phyloP scores from a whole-genome alignment of 2,329 filamentous ascomycete species.

The Aspergillus piperis region DNA sequence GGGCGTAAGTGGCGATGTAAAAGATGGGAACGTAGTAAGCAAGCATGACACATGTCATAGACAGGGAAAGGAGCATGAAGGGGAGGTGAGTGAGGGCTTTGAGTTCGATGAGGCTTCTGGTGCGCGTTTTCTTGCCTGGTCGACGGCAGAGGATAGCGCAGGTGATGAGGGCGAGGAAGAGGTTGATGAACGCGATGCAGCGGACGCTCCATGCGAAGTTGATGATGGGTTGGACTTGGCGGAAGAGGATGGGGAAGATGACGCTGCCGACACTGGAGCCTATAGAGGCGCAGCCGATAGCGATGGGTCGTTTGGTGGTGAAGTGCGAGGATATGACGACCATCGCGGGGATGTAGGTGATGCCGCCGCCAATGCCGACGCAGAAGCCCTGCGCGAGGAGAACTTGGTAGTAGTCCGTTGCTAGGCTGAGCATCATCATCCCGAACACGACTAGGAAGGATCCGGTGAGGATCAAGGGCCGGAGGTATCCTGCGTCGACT shows the following conservation, averaged over 20 bases:
- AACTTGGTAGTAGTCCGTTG: constrained; percentile 36
- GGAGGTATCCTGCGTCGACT: constrained; percentile 50
- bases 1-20: constrained; percentile 47
- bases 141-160: constrained; percentile 42
- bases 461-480: constrained; percentile 43
- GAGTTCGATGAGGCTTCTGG: constrained; percentile 43
- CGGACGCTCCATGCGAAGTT: constrained; percentile 64
- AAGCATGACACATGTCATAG: constrained; percentile 49
- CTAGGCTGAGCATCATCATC: constrained; percentile 41
- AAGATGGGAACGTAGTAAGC: constrained; percentile 52
- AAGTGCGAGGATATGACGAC: constrained; percentile 35
- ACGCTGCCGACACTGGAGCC: constrained; percentile 62
- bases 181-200: constrained; percentile 57
- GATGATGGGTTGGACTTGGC: constrained; percentile 56
- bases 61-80: constrained; percentile 47
- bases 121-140: constrained; percentile 39
- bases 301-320: constrained; percentile 54
- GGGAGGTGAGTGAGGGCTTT: constrained; percentile 42
- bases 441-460: constrained; percentile 41
- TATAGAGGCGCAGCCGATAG: constrained; percentile 58
- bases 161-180: constrained; percentile 40
- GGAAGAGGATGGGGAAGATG: constrained; percentile 58
- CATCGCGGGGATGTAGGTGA: constrained; percentile 35
- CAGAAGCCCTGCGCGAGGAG: constrained; percentile 49
- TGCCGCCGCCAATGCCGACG: constrained; percentile 34